Percentiles rank a stretch among this genome's conserved stretches.
These are phyloP conservation scores for Chlorella sp. DNA, from an alignment of 139 green algal genomes.

Conservation along the genomic window DNA sequence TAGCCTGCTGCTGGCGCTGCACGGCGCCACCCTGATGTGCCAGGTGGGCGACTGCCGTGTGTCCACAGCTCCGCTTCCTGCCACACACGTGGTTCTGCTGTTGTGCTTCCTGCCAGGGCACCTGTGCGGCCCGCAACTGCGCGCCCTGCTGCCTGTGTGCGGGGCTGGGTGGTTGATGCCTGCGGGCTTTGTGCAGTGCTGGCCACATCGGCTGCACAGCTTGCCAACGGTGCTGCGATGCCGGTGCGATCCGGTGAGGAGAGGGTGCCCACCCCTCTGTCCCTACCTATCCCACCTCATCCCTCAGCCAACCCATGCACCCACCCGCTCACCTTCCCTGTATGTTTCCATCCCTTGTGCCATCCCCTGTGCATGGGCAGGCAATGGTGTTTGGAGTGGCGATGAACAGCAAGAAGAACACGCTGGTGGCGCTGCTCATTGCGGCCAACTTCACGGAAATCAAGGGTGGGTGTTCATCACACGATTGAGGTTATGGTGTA, in stretches of 20 bases:
- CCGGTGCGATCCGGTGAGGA: too few relatives aligned
- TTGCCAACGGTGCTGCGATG: too few relatives aligned
- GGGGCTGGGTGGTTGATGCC: background rate
- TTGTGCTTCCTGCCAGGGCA: background rate
- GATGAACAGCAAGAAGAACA: slow-evolving; percentile 81
- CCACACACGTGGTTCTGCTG: background rate
- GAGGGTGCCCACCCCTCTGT: slow-evolving; percentile 39
- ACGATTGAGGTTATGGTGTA: too few relatives aligned
- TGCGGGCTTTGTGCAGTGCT: too few relatives aligned
- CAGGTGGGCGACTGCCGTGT: background rate
- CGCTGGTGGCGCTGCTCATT: slow-evolving; percentile 87
- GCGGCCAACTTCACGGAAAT: slow-evolving; percentile 93
- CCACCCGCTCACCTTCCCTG: background rate
- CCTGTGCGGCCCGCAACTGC: background rate
- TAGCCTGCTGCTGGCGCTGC: slow-evolving; percentile 33
- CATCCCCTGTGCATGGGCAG: slow-evolving; percentile 59
- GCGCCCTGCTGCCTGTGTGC: background rate
- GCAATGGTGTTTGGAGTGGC: slow-evolving; percentile 83
- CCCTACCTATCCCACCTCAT: background rate
- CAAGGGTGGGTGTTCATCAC: slow-evolving; percentile 60
- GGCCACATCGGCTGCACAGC: too few relatives aligned
- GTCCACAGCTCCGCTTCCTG: background rate
- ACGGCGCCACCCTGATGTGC: slow-evolving; percentile 40
- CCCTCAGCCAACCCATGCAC: background rate
- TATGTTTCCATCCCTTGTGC: background rate